Conservation (phyloP, 495 filamentous ascomycete genomes). For the Podospora australis region DNA sequence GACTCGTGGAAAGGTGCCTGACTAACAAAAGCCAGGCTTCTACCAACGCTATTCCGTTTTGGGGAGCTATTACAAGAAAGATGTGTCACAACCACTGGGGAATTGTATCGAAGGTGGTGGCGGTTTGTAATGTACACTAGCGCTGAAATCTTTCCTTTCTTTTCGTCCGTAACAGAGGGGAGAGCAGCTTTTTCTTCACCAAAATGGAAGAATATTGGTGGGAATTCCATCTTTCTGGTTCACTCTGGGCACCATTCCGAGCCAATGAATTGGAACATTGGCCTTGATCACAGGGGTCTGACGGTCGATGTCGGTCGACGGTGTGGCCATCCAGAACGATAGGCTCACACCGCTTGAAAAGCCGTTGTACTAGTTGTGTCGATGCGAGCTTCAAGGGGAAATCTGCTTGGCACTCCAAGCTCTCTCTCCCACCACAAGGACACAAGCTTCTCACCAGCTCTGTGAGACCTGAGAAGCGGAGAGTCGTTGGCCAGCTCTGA, state of each 20-base stretch:
- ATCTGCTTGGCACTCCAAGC: too few species aligned
- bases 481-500: neutral
- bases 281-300: neutral
- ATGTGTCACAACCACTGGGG: too few species aligned
- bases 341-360: slow-evolving; percentile 6
- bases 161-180: neutral
- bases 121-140: too few species aligned
- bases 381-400: neutral
- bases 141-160: too few species aligned
- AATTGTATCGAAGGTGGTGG: too few species aligned
- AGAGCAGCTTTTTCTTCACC: neutral
- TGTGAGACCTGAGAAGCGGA: neutral
- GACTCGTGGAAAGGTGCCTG: too few species aligned
- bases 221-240: slow-evolving; percentile 9
- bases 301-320: too few species aligned
- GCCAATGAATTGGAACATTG: slow-evolving; percentile 19
- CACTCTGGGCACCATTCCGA: slow-evolving; percentile 2
- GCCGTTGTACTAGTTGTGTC: too few species aligned
- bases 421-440: too few species aligned
- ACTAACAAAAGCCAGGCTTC: too few species aligned
- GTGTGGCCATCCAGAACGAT: slow-evolving; percentile 9
- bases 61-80: too few species aligned
- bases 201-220: slow-evolving; percentile 6
- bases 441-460: neutral
- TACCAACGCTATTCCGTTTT: too few species aligned